Base-by-base conservation (phyloP, 1,139 yeast genomes). In the Scheffersomyces stambukii region DNA sequence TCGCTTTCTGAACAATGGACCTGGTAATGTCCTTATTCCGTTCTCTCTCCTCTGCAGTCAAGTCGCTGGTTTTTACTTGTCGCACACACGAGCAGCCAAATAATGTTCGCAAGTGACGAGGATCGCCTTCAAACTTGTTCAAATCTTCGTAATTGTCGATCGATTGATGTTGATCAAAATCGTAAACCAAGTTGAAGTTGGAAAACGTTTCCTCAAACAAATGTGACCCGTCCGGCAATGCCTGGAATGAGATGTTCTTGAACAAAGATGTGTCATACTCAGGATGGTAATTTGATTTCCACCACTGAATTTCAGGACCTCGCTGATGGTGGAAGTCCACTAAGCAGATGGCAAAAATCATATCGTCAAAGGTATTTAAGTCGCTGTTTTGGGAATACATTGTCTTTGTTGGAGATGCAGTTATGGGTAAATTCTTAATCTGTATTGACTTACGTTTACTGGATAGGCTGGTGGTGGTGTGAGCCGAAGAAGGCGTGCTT, bases 141-240 rank as follows among this genome's bases (percentile, higher is more conserved):
- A 75, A 59, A 32, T 67, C 75, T 8, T 61, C 57, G 32, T 57
- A 45, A 33, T 59, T 54, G 38, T 65, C 75, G 31, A 72, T 62
- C 10, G 78, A 69, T 23, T 52, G 54, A 18, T 66, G 61, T 21
- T 61, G 60, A 18, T 63, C 58, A 33, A 77, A 79, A 47, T 86
- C 88, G 49, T 79, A 83, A n/a, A 82, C 71, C 30, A 91, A 60
- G 19, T 95, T 88, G 57, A 91, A 91, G 50, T 86, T 86, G 21
- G 95, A 82, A 50, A 88, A 88, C 3, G 95, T 89, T 52, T 91
- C 97, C 51, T 88, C 95, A 48, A 81, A 91, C 29, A 55, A 75
- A 54, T 91, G 98, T 2, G 94, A 81, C 2, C 98, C 98, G 54
- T 91, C 98, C 0, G 98, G 98, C 19, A 91, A 62, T 3, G 96